phyloP scores from a whole-genome alignment of 2,329 filamentous ascomycete genomes.

The Clonostachys rosea region DNA sequence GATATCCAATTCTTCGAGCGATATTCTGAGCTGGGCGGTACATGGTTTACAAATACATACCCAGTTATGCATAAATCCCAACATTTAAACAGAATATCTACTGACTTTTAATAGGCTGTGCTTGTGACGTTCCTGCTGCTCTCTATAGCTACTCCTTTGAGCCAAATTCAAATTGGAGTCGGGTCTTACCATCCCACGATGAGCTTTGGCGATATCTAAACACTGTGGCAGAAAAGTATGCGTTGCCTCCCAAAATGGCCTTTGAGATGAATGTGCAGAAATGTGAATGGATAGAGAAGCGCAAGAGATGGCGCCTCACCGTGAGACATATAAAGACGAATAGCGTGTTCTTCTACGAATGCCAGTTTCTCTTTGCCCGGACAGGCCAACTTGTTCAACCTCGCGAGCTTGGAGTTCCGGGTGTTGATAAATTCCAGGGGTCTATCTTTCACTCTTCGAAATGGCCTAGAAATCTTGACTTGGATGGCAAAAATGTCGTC shows the following conservation, averaged over 20 bases:
- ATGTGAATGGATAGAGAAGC: slow-evolving; percentile 30
- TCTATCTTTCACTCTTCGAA: slow-evolving; percentile 48
- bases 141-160: slow-evolving; percentile 59
- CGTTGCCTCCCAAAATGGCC: slow-evolving; percentile 27
- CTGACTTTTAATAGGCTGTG: slow-evolving; percentile 9
- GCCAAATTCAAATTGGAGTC: slow-evolving; percentile 56
- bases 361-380: slow-evolving; percentile 29
- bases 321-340: slow-evolving; percentile 15
- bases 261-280: slow-evolving; percentile 27
- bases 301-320: slow-evolving; percentile 23
- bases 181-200: slow-evolving; percentile 46
- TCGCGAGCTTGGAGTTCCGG: slow-evolving; percentile 36
- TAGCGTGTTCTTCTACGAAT: slow-evolving; percentile 24
- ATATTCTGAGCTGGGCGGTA: slow-evolving; percentile 53
- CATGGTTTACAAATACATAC: slow-evolving; percentile 61
- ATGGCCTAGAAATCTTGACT: slow-evolving; percentile 46
- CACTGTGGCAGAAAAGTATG: slow-evolving; percentile 40
- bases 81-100: too few species aligned
- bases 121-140: slow-evolving; percentile 54
- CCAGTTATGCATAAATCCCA: slow-evolving; percentile 20
- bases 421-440: slow-evolving; percentile 43
- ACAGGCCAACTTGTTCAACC: slow-evolving; percentile 25
- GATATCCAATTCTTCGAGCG: slow-evolving; percentile 59
- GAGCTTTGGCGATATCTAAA: slow-evolving; percentile 57
- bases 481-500: slow-evolving; percentile 39